These are phyloP conservation scores for Hondaea fermentalgiana DNA, from an alignment of 108 stramenopile species.

Conservation along the genomic window DNA sequence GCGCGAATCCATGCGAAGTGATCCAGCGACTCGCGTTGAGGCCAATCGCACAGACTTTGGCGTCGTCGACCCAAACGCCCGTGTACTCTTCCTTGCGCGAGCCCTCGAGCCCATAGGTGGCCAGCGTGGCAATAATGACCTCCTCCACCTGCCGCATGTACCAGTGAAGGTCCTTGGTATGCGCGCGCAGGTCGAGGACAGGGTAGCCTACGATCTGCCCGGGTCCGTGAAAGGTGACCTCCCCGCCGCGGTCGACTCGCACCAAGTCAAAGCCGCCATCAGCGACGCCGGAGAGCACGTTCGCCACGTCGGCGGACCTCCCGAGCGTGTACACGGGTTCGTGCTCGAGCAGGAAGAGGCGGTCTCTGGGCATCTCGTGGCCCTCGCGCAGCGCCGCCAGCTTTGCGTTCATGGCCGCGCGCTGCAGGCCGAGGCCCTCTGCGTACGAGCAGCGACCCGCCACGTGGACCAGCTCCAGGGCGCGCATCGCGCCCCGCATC, in stretches of 20 bases:
- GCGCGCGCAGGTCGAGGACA: constrained; percentile 72
- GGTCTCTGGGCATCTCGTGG: background rate
- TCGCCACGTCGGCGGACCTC: constrained; percentile 57
- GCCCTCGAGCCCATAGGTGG: constrained; percentile 52
- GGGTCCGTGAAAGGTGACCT: constrained; percentile 95
- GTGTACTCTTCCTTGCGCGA: constrained; percentile 42
- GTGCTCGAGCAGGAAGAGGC: constrained; percentile 82
- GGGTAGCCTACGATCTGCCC: constrained; percentile 91
- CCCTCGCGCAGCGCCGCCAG: background rate
- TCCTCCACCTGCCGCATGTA: constrained; percentile 87
- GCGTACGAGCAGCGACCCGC: background rate
- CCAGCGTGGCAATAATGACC: constrained; percentile 59
- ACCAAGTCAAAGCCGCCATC: background rate
- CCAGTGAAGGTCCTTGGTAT: constrained; percentile 91
- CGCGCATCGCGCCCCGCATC: background rate
- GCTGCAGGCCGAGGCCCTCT: background rate
- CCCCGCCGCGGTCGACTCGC: constrained; percentile 86
- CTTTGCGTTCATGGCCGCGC: background rate
- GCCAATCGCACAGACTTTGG: constrained; percentile 83
- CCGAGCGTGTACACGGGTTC: constrained; percentile 91
- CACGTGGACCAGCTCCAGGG: background rate
- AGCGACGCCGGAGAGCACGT: constrained; percentile 29
- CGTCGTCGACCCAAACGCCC: constrained; percentile 72
- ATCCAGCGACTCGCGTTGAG: constrained; percentile 80
- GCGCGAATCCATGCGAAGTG: constrained; percentile 91